These are phyloP conservation scores for Aegilops sharonensis DNA, from an alignment of 176 grass and related monocot genomes.

Conservation along the genomic window DNA sequence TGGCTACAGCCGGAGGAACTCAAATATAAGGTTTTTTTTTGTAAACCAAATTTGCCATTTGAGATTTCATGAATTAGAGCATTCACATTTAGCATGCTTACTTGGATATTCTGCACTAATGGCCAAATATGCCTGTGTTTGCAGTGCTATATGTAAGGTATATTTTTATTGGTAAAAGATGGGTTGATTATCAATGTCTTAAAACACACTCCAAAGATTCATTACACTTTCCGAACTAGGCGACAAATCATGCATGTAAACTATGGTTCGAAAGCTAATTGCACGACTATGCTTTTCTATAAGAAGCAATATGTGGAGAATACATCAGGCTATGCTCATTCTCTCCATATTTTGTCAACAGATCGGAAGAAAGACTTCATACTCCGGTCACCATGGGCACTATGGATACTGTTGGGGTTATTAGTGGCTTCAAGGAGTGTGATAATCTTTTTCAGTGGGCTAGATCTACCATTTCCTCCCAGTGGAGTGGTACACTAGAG, in stretches of 20 bases:
- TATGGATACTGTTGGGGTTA: not conserved
- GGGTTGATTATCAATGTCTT: not conserved
- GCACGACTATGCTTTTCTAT: not conserved
- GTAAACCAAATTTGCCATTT: not conserved
- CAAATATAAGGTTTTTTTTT: not conserved
- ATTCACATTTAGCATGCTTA: not conserved
- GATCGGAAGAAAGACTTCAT: not conserved
- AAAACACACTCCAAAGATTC: not conserved
- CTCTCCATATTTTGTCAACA: not conserved
- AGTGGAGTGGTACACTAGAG: accelerated
- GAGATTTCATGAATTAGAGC: not conserved
- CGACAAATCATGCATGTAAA: not conserved
- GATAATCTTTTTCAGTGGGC: not conserved
- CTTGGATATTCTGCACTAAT: not conserved
- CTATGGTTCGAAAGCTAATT: not conserved
- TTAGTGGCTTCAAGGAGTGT: not conserved
- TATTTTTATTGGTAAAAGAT: no score
- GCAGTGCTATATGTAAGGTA: not conserved
- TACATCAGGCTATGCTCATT: not conserved
- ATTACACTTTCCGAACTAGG: not conserved
- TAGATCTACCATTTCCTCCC: not conserved
- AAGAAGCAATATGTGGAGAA: not conserved
- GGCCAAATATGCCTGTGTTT: not conserved
- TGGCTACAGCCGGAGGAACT: not conserved
- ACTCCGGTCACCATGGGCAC: not conserved